These are phyloP conservation scores for Talaromyces islandicus DNA, from an alignment of 2,329 filamentous ascomycete species.

Conservation along the genomic window DNA sequence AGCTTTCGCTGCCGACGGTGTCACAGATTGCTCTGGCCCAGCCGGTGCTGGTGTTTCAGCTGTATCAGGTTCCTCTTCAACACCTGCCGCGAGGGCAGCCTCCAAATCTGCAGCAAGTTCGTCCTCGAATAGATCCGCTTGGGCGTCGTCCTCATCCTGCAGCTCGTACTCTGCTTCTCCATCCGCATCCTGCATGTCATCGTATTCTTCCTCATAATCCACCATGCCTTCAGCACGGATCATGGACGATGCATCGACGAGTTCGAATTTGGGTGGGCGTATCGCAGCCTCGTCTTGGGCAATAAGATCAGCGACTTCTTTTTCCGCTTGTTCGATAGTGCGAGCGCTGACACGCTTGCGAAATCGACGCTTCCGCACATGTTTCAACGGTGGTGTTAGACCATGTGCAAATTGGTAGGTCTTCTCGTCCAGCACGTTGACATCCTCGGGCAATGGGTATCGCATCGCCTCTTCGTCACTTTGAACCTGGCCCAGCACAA, in stretches of 20 bases:
- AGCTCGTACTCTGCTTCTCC: constrained; percentile 43
- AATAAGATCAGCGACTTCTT: constrained; percentile 68
- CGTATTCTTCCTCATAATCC: constrained; percentile 43
- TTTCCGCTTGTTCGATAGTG: constrained; percentile 79
- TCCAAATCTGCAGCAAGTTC: constrained; percentile 40
- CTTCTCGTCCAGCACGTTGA: constrained; percentile 52
- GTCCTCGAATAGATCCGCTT: constrained; percentile 34
- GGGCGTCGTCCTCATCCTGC: constrained; percentile 21
- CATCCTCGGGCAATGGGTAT: constrained; percentile 64
- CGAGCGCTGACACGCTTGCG: constrained; percentile 75
- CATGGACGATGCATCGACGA: constrained; percentile 52
- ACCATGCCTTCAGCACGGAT: constrained; percentile 36
- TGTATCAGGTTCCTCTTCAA: constrained; percentile 25
- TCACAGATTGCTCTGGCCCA: constrained; percentile 23
- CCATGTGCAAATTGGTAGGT: constrained; percentile 76
- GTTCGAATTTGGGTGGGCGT: constrained; percentile 55
- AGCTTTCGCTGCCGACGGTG: constrained; percentile 26
- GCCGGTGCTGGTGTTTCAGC: constrained; percentile 15
- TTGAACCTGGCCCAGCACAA: constrained; percentile 65
- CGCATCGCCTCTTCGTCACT: constrained; percentile 61
- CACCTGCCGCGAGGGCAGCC: constrained; percentile 34
- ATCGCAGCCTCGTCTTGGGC: constrained; percentile 59
- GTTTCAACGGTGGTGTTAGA: constrained; percentile 80
- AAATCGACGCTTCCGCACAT: constrained; percentile 75
- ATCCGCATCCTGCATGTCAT: constrained; percentile 45